Percentiles rank a stretch among this genome's conserved stretches.
These are phyloP conservation scores for Rubroboletus pulcherrimus DNA, from an alignment of 768 basidiomycete genomes.

Conservation along the genomic window DNA sequence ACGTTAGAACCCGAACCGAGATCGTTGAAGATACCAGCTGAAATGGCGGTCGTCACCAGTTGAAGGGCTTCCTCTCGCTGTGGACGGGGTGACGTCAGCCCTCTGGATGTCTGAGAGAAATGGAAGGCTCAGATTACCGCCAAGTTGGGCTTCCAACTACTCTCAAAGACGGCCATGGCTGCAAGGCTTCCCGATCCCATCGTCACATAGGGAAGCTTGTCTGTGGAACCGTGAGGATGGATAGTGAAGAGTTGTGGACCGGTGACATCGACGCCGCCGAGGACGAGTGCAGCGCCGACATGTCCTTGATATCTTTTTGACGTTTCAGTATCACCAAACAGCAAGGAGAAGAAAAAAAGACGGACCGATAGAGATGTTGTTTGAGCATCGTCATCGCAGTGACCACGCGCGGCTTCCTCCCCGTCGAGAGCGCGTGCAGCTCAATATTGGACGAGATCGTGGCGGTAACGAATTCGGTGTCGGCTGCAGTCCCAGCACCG, in stretches of 20 bases:
- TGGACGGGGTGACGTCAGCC: constrained; percentile 6
- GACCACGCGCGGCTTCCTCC: constrained; percentile 88
- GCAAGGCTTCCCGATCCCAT: constrained; percentile 97
- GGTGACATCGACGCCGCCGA: constrained; percentile 93
- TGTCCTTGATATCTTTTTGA: constrained; percentile 81
- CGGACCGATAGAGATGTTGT: constrained; percentile 88
- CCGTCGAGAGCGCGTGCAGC: constrained; percentile 85
- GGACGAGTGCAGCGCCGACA: constrained; percentile 91
- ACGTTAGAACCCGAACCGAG: constrained; percentile 98
- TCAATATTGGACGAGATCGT: constrained; percentile 96
- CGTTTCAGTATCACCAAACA: neutral
- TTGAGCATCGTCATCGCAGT: constrained; percentile 99
- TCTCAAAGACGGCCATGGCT: constrained; percentile 98
- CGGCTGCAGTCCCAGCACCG: constrained; percentile 98
- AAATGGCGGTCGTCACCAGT: constrained; percentile 82
- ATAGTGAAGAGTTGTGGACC: constrained; percentile 96
- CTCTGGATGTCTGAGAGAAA: neutral
- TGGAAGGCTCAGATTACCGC: constrained; percentile 44
- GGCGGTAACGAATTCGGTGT: constrained; percentile 93
- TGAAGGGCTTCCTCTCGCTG: constrained; percentile 79
- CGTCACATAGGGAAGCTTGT: constrained; percentile 97
- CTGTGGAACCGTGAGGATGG: constrained; percentile 94
- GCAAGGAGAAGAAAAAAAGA: neutral
- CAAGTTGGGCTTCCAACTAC: constrained; percentile 77
- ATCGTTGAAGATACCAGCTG: constrained; percentile 98